A percentile compares a stretch with the other conserved stretches of the same genome.
These are phyloP conservation scores for Aureobasidium leucospermi DNA, from an alignment of 2,329 filamentous ascomycete species.

Conservation along the genomic window DNA sequence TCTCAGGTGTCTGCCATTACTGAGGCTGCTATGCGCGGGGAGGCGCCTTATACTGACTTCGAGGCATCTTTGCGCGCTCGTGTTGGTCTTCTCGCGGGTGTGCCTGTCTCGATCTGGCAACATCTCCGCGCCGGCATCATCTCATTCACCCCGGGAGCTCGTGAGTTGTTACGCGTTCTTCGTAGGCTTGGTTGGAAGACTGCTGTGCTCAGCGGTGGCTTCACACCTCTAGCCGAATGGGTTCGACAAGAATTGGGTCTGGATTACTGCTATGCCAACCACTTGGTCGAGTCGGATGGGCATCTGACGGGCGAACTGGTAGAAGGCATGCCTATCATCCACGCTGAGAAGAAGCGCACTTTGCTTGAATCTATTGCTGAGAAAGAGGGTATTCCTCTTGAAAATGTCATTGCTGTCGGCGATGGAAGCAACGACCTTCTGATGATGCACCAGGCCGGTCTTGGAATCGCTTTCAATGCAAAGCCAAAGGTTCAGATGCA, in stretches of 20 bases:
- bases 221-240: slow-evolving; percentile 82
- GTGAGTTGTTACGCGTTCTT: slow-evolving; percentile 64
- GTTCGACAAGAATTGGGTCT: slow-evolving; percentile 73
- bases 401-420: slow-evolving; percentile 66
- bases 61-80: slow-evolving; percentile 73
- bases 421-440: slow-evolving; percentile 77
- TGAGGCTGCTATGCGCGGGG: slow-evolving; percentile 87
- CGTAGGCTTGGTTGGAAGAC: slow-evolving; percentile 77
- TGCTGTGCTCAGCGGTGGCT: slow-evolving; percentile 86
- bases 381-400: slow-evolving; percentile 57
- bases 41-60: slow-evolving; percentile 66
- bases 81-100: slow-evolving; percentile 71
- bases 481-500: slow-evolving; percentile 76
- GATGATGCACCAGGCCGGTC: slow-evolving; percentile 68
- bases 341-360: slow-evolving; percentile 66
- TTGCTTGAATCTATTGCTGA: slow-evolving; percentile 63
- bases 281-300: slow-evolving; percentile 55
- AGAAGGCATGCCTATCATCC: slow-evolving; percentile 64
- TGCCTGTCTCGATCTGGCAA: slow-evolving; percentile 64
- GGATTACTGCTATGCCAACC: slow-evolving; percentile 83
- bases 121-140: slow-evolving; percentile 62
- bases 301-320: slow-evolving; percentile 65
- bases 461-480: slow-evolving; percentile 78
- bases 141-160: slow-evolving; percentile 74
- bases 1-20: slow-evolving; percentile 82